A percentile compares a stretch with the other conserved stretches of the same genome.
Conservation (phyloP, 2,329 filamentous ascomycete species). For the Alternaria postmessia region DNA sequence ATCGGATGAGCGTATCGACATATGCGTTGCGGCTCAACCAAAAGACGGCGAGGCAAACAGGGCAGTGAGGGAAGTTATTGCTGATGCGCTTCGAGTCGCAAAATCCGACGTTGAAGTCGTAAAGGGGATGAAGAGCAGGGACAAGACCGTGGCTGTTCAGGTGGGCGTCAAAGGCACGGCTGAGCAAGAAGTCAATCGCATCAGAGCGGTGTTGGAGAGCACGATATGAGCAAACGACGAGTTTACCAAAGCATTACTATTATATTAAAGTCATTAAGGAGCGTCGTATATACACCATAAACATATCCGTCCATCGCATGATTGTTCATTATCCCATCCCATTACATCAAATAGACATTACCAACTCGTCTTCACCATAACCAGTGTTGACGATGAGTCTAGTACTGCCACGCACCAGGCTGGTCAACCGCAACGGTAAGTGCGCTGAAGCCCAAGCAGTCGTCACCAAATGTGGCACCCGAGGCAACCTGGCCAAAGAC, state of each 20-base stretch:
- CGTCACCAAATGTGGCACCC: constrained; percentile 26
- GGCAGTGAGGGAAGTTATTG: constrained; percentile 69
- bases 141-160: constrained; percentile 61
- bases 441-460: constrained; percentile 49
- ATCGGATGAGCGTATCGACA: constrained; percentile 64
- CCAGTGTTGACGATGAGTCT: constrained; percentile 9
- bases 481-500: constrained; percentile 41
- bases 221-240: background rate
- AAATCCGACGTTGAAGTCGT: constrained; percentile 71
- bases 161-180: constrained; percentile 19
- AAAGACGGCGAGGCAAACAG: constrained; percentile 74
- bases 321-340: background rate
- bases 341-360: constrained; percentile 16
- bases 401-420: constrained; percentile 50
- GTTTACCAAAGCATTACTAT: constrained; percentile 11
- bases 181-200: constrained; percentile 36
- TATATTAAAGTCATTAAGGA: constrained; percentile 29
- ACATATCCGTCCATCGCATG: constrained; percentile 3
- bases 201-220: constrained; percentile 21
- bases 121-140: constrained; percentile 69
- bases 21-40: constrained; percentile 72
- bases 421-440: constrained; percentile 36
- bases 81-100: constrained; percentile 67
- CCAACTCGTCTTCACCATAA: background rate
- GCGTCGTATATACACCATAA: constrained; percentile 19